Base-by-base conservation (phyloP, 2,329 filamentous ascomycete species). In the Xylariaceae sp. region DNA sequence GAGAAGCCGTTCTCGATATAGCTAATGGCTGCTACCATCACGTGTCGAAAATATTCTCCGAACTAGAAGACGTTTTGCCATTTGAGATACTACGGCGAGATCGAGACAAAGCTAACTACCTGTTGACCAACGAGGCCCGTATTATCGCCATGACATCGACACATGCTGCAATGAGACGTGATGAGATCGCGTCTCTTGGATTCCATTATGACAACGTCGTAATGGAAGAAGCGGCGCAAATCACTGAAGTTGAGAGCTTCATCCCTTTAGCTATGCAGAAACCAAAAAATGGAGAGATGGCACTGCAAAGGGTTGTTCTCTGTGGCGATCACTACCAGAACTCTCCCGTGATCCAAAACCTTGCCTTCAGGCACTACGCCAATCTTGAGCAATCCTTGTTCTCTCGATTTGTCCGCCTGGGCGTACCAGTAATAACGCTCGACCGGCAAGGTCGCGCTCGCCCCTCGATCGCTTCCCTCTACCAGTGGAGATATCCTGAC, bases 131-230 rank as follows among this genome's bases (percentile, higher is more conserved):
- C 67, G 93, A 98, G 74, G 96, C 96, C n/a, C 88, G 95, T 37
- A 95, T 99, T 60, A 89, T 99, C 62, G 96, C 95, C 55, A 99
- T 99, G 96, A 99, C 95, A 18, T 96, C 93, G 3, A 99, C 96
- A 0, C 95, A 99, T 73, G 96, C 95, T 3, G 95, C 95, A 1
- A 99, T 99, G 83, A 87, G 92, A 59, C 83, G 93, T 60, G 87
- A 91, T 61, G 93, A 98, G 67, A 98, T 99, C 66, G 89, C 91
- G 0, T 82, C 85, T 16, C 82, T 98, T n/a, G 93, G 93, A 16
- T 99, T 99, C 75, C 91, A 91, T 65, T 99, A 99, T 68, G 93
- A 98, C 77, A 99, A 96, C 62, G 89, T 99, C 12, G 83, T 99
- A 50, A 97, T 99, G 90, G 95, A 99, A 77, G 95, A 99, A 80